Evolutionary conservation across 1,284 basidiomycete species (phyloP), one percentile per base, ranked within the genome.

Genomic region (Rhodotorula sp.): DNA sequence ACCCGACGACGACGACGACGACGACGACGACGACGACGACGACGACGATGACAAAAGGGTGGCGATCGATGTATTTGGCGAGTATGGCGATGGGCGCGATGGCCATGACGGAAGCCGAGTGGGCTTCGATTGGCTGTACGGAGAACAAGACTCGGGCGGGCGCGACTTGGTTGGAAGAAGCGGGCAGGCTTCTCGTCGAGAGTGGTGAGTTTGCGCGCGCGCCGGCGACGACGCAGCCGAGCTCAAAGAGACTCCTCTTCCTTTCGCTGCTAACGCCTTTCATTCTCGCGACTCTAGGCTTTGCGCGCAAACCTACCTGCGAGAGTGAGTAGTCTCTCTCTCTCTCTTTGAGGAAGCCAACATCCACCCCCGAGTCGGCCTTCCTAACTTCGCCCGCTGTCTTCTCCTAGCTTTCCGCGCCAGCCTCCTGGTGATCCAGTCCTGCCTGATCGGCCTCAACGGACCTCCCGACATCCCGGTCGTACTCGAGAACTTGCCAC

Each of bases 361-460:
- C n/a, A n/a, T n/a, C n/a, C n/a, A n/a, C n/a, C n/a, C n/a, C n/a
- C n/a, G n/a, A 29, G 39, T 31, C 12, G 26, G 54, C 43, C 52
- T 56, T 61, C 43, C 5, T 29, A 31, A 43, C n/a, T 29, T 3
- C 26, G 14, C 54, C 26, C n/a, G 2, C n/a, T 8, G 39, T 43
- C 39, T 43, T 29, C 39, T 18, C 8, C 3, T 54, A 67, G 65
- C 59, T 16, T 46, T 67, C 16, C 65, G 60, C 26, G 65, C 65
- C 21, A 21, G 52, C 18, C 65, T 67, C 8, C 54, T 67, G 54
- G 47, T 67, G 29, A 15, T 67, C 29, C 43, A 67, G 29, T 67
- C 46, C 5, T 21, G 34, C 26, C 46, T 63, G 23, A 51, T 67
- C 46, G 59, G 49, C 52, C 46, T 62, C 21, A 47, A 26, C n/a